Evolutionary conservation across 768 basidiomycete species (phyloP).

Genomic region (Phylloporus rhodoxanthus): DNA sequence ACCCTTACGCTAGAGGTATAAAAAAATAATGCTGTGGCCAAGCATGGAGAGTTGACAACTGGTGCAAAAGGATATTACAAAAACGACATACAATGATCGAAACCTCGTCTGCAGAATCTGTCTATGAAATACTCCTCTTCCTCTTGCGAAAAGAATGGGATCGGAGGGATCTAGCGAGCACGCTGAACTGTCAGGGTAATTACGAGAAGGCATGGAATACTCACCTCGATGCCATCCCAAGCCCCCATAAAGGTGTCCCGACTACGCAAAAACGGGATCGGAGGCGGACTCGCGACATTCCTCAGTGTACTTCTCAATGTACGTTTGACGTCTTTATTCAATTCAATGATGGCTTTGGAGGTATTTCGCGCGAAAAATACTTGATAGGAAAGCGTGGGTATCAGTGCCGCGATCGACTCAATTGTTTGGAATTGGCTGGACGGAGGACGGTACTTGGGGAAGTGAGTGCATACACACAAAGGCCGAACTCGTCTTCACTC

Average conservation of each 20-base stretch:
- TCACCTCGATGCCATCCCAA: constrained; percentile 36
- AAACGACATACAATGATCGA: constrained; percentile 50
- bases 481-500: constrained; percentile 11
- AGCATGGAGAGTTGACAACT: not conserved
- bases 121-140: constrained; percentile 72
- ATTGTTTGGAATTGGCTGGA: constrained; percentile 44
- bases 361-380: too few species aligned
- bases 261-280: constrained; percentile 47
- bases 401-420: constrained; percentile 31
- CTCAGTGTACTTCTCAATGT: constrained; percentile 54
- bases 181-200: not conserved
- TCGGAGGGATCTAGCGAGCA: constrained; percentile 49
- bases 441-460: constrained; percentile 53
- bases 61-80: not conserved
- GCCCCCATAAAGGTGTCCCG: constrained; percentile 45
- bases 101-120: constrained; percentile 52
- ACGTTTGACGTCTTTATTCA: constrained; percentile 51
- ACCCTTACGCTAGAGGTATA: constrained; percentile 48
- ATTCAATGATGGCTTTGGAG: constrained; percentile 45
- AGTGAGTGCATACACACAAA: not conserved
- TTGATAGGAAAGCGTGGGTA: constrained; percentile 60
- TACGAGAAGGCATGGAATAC: not conserved
- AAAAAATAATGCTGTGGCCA: constrained; percentile 51
- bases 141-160: constrained; percentile 52
- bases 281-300: constrained; percentile 58